These are phyloP conservation scores for Oxyria digyna DNA, from an alignment of 148 eudicot species.

Conservation along the genomic window DNA sequence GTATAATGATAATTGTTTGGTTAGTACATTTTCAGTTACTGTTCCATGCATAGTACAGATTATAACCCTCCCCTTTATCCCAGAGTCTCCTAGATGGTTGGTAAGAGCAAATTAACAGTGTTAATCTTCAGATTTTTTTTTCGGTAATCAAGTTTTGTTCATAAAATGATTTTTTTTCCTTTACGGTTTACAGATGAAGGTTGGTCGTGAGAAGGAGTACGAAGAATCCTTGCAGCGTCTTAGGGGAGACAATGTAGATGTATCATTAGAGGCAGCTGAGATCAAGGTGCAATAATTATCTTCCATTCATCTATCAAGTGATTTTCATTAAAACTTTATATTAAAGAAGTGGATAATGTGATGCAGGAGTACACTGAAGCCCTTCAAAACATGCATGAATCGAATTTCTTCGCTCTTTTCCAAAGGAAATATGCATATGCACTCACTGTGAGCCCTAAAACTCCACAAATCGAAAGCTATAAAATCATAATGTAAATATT, in stretches of 20 bases:
- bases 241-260: slow-evolving; percentile 46
- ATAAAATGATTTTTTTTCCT: background rate
- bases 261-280: slow-evolving; percentile 48
- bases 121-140: background rate
- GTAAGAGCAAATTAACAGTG: slow-evolving; percentile 19
- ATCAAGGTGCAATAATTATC: slow-evolving; percentile 39
- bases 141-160: background rate
- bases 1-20: background rate
- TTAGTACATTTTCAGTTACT: slow-evolving; percentile 24
- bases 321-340: background rate
- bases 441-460: slow-evolving; percentile 21
- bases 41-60: slow-evolving; percentile 39
- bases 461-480: background rate
- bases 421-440: slow-evolving; percentile 26
- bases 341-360: background rate
- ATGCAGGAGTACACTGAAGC: slow-evolving; percentile 21
- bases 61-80: slow-evolving; percentile 35
- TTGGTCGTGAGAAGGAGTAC: slow-evolving; percentile 31
- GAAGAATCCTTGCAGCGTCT: slow-evolving; percentile 34
- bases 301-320: background rate
- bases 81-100: slow-evolving; percentile 74
- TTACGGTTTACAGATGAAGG: slow-evolving; percentile 31
- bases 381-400: slow-evolving; percentile 13
- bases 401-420: slow-evolving; percentile 19
- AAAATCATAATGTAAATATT: background rate